Evolutionary conservation across 2,329 filamentous ascomycete species (phyloP), one percentile per base, ranked within the genome.

Genomic region (Ophiostoma sp.): DNA sequence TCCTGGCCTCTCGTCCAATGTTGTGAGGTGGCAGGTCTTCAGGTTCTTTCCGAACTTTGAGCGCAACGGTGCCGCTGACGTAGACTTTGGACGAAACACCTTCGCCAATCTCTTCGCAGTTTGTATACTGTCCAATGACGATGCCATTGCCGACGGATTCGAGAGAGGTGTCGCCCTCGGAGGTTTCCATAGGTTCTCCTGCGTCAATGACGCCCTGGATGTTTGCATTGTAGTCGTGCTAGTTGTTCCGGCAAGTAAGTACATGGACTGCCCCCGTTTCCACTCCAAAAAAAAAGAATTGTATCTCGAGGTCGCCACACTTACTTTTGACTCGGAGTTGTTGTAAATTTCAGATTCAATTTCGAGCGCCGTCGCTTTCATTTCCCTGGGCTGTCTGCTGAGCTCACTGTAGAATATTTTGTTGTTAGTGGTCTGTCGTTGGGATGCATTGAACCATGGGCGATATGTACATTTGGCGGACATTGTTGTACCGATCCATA

Each of bases 61-160:
- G 84, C 1, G 95, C 96, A 22, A 84, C 83, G 5, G 82, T 78
- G 28, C 80, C 83, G 55, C 90, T 90, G 77, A 91, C 91, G 83
- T 95, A 98, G 69, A 99, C 90, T 72, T 91, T 89, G 22, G 95
- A 96, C 75, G 94, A 96, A 15, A 95, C 85, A 25, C 96, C 96
- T 75, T 85, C 84, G 63, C 85, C 85, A n/a, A 91, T 79, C 76
- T 86, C 85, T 33, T 83, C 81, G 78, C 90, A 92, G 74, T 85
- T 81, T 22, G 76, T 61, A 76, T 90, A 90, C 5, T 80, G 36
- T 9, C 89, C 89, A 73, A 91, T 90, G 42, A 80, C 80, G 57
- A 86, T 80, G 11, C 84, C 85, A 1, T 80, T 9, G 84, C 85
- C 1, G 79, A 76, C 4, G 76, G 78, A 59, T 8, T n/a, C 15